phyloP scores from a whole-genome alignment of 352 stramenopile genomes.

The Pythium insidiosum region DNA sequence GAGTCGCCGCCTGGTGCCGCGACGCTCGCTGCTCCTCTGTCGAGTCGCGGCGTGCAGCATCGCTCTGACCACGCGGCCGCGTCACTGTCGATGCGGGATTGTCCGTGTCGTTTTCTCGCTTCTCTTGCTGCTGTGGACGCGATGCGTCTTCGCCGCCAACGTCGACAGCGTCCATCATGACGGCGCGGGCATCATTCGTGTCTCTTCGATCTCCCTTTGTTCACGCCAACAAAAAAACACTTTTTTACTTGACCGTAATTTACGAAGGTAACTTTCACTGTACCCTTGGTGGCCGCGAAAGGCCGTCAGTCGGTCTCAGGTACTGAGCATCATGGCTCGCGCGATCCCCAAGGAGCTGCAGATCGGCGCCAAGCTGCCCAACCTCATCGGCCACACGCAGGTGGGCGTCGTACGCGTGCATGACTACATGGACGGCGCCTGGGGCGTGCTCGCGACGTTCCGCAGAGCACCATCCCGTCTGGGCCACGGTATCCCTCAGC shows the following conservation, averaged over 20 bases:
- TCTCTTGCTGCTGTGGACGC: background rate
- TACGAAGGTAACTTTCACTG: no score
- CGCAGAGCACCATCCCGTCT: constrained; percentile 66
- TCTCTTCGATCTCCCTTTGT: no score
- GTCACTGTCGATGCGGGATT: no score
- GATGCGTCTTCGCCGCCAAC: no score
- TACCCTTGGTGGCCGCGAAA: no score
- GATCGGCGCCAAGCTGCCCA: constrained; percentile 60
- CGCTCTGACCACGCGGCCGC: constrained; percentile 24
- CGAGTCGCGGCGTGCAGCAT: constrained; percentile 24
- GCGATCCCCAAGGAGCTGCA: constrained; percentile 34
- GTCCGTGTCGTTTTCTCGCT: background rate
- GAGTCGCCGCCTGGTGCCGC: constrained; percentile 10
- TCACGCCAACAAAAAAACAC: no score
- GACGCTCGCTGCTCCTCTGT: constrained; percentile 28
- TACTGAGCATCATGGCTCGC: constrained; percentile 18
- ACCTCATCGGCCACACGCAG: constrained; percentile 64
- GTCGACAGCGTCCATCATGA: background rate
- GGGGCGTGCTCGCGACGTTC: constrained; percentile 66
- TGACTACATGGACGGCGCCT: constrained; percentile 65
- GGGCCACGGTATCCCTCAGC: constrained; percentile 39
- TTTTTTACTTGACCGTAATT: no score
- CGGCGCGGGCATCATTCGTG: no score
- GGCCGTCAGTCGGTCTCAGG: no score
- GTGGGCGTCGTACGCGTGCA: constrained; percentile 60